These are phyloP conservation scores for Coemansia sp. DNA, from an alignment of 192 early-diverging fungal genomes.

Conservation along the genomic window DNA sequence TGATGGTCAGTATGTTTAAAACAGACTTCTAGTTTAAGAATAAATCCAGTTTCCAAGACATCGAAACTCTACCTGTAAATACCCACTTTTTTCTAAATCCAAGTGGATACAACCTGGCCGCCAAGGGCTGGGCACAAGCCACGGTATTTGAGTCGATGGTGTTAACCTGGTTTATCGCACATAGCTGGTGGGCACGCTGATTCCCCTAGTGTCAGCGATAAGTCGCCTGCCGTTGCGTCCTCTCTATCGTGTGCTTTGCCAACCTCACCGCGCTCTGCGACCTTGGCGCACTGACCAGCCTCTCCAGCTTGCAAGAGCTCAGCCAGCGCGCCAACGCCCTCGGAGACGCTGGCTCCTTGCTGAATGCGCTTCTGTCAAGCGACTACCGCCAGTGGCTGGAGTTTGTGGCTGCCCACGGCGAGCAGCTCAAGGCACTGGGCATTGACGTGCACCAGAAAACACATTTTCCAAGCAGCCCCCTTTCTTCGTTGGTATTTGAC, in stretches of 20 bases:
- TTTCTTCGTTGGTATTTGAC: too few relatives aligned
- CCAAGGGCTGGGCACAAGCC: background rate
- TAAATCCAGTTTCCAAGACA: too few relatives aligned
- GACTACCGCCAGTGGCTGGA: conserved; percentile 35
- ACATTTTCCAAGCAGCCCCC: conserved; percentile 41
- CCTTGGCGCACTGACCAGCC: too few relatives aligned
- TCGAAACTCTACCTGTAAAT: too few relatives aligned
- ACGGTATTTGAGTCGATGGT: conserved; percentile 67
- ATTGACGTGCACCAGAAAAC: conserved; percentile 52
- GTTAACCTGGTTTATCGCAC: conserved; percentile 69
- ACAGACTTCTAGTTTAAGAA: too few relatives aligned
- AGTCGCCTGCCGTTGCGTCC: conserved; percentile 56
- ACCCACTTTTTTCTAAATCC: too few relatives aligned
- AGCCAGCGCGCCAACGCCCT: conserved; percentile 37
- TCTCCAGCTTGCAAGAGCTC: too few relatives aligned
- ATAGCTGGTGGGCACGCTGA: conserved; percentile 15
- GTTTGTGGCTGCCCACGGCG: conserved; percentile 59
- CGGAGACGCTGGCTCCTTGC: conserved; percentile 65
- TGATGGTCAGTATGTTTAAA: too few relatives aligned
- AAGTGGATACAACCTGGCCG: conserved; percentile 75
- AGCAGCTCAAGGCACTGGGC: conserved; percentile 57
- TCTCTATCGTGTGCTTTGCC: conserved; percentile 67
- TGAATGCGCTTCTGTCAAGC: conserved; percentile 38
- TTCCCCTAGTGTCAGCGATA: conserved; percentile 32
- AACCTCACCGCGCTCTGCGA: background rate